These are phyloP conservation scores for Domatiomyces globalis DNA, from an alignment of 2,329 filamentous ascomycete genomes.

Conservation along the genomic window DNA sequence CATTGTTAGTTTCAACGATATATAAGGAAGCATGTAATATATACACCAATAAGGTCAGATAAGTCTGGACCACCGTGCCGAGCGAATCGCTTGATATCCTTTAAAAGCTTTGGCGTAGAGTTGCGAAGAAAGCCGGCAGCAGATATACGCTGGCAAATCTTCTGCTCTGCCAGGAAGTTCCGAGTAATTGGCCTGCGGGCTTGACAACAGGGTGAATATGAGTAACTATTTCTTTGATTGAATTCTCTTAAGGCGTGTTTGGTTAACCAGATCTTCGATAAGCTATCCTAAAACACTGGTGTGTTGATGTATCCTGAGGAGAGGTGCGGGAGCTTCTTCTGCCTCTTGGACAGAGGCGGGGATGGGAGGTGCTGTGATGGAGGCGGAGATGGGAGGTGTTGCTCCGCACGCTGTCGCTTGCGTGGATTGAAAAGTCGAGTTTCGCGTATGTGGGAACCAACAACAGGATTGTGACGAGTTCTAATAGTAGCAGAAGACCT, in stretches of 20 bases:
- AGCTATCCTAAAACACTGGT: slow-evolving; percentile 17
- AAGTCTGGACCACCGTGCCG: slow-evolving; percentile 25
- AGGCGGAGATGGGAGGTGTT: no score
- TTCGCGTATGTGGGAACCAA: no score
- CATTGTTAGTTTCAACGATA: slow-evolving; percentile 3
- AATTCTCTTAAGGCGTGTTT: slow-evolving; percentile 15
- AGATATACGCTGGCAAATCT: background rate
- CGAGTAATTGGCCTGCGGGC: slow-evolving; percentile 2
- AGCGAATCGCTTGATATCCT: slow-evolving; percentile 19
- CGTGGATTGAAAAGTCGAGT: no score
- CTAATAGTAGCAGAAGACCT: no score
- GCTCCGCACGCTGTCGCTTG: no score
- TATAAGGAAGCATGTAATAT: slow-evolving; percentile 20
- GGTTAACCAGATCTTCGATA: slow-evolving; percentile 18
- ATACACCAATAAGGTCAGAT: slow-evolving; percentile 22
- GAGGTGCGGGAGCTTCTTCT: no score
- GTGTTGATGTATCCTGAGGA: background rate
- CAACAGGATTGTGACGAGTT: no score
- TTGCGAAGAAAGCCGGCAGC: slow-evolving; percentile 2
- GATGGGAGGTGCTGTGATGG: no score
- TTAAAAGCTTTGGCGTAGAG: slow-evolving; percentile 1
- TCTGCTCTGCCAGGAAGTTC: no score
- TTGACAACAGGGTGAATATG: background rate
- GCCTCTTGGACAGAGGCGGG: no score
- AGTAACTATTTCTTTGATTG: slow-evolving; percentile 11